A percentile compares a stretch with the other conserved stretches of the same genome.
These are phyloP conservation scores for Panus rudis DNA, from an alignment of 768 basidiomycete genomes.

Conservation along the genomic window DNA sequence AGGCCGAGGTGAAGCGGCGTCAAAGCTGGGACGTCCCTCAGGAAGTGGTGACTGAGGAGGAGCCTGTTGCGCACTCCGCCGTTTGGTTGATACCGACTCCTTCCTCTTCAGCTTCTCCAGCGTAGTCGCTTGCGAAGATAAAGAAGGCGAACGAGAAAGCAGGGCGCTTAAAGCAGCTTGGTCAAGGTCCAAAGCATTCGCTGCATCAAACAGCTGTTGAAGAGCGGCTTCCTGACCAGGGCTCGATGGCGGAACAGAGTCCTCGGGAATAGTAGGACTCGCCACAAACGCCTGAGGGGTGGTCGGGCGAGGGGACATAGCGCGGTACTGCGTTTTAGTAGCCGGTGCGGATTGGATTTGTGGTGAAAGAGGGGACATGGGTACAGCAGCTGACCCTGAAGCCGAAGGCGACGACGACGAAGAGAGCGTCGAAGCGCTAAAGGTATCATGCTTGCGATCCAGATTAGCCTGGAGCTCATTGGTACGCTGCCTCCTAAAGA, in stretches of 20 bases:
- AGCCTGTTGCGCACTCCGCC: constrained; percentile 17
- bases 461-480: constrained; percentile 23
- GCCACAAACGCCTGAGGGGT: constrained; percentile 8
- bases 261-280: constrained; percentile 10
- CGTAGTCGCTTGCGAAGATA: constrained; percentile 47
- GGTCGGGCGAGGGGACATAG: constrained; percentile 10
- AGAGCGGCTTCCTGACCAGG: constrained; percentile 43
- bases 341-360: constrained; percentile 21
- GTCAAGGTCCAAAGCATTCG: constrained; percentile 68
- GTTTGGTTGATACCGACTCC: constrained; percentile 29
- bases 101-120: constrained; percentile 38
- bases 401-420: neutral
- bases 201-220: constrained; percentile 71
- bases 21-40: constrained; percentile 24
- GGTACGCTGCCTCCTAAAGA: constrained; percentile 46
- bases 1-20: constrained; percentile 27
- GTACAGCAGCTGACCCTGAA: too few species aligned
- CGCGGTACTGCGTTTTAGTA: constrained; percentile 14
- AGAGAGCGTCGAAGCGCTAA: neutral
- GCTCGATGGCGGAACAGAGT: constrained; percentile 5
- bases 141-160: constrained; percentile 63
- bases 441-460: constrained; percentile 16
- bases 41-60: constrained; percentile 14
- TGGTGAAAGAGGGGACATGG: constrained; percentile 8
- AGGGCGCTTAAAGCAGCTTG: constrained; percentile 64